These are phyloP conservation scores for Cutaneotrichosporon mucoides DNA, from an alignment of 1,284 basidiomycete genomes.

Conservation along the genomic window DNA sequence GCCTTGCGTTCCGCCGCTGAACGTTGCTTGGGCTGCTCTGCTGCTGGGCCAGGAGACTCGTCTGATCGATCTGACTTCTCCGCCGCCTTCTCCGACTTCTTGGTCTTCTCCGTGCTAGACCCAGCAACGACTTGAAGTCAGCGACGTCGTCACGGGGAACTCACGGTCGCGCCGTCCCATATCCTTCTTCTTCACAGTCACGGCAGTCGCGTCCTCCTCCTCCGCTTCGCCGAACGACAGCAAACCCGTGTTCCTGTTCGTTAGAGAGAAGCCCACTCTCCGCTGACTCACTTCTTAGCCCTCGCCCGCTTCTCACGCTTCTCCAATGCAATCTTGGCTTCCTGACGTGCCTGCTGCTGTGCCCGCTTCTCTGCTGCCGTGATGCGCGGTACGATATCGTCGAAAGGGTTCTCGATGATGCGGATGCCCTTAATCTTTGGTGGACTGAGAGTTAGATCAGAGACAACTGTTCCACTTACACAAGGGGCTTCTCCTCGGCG, in stretches of 20 bases:
- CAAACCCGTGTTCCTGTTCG: conserved; percentile 71
- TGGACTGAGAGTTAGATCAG: conserved; percentile 56
- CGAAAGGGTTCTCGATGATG: conserved; percentile 88
- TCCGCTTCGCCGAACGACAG: conserved; percentile 83
- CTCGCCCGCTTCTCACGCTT: conserved; percentile 64
- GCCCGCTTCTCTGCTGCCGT: conserved; percentile 82
- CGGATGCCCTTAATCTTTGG: conserved; percentile 80
- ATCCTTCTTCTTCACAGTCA: conserved; percentile 65
- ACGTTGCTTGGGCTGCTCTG: background rate
- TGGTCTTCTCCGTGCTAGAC: conserved; percentile 7
- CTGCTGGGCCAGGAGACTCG: conserved; percentile 16
- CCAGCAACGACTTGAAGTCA: background rate
- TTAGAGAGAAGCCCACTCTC: background rate
- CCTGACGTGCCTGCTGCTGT: conserved; percentile 71
- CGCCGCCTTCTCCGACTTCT: background rate
- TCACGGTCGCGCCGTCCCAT: conserved; percentile 73
- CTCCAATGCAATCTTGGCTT: conserved; percentile 70
- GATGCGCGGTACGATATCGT: conserved; percentile 92
- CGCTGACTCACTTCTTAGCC: conserved; percentile 67
- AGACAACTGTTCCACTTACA: conserved; percentile 56
- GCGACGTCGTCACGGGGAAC: conserved; percentile 40
- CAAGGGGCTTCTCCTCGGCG: conserved; percentile 74
- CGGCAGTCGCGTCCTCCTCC: conserved; percentile 56
- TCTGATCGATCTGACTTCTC: conserved; percentile 12
- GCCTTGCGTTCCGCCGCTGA: conserved; percentile 28